Conservation (phyloP, 2,329 filamentous ascomycete species). For the Neonectria coccinea region DNA sequence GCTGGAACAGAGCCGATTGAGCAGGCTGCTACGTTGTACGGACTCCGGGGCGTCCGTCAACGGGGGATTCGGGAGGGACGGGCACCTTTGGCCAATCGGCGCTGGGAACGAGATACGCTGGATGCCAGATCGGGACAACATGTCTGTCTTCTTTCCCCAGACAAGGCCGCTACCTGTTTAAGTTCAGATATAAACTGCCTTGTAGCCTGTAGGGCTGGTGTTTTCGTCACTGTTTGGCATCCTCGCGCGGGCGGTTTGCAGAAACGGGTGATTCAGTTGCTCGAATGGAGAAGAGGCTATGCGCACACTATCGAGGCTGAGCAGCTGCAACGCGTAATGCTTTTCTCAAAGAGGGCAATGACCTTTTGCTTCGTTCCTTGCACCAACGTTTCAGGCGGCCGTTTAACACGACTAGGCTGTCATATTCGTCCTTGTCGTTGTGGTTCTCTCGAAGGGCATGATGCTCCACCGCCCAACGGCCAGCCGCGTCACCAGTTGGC, state of each 20-base stretch:
- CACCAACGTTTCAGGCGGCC: neutral
- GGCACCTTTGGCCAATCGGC: constrained; percentile 23
- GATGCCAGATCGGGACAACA: constrained; percentile 21
- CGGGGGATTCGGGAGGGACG: constrained; percentile 1
- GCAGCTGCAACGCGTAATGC: neutral
- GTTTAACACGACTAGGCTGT: neutral
- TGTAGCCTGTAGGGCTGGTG: constrained; percentile 11
- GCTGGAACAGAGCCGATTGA: neutral
- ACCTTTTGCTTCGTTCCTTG: neutral
- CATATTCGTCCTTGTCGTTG: neutral
- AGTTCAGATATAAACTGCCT: neutral
- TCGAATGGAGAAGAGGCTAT: neutral
- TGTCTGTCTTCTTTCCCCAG: neutral
- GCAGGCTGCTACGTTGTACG: neutral
- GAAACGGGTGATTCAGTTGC: neutral
- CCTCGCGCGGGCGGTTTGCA: neutral
- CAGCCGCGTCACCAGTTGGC: constrained; percentile 15
- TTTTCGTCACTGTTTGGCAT: neutral
- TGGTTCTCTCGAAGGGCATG: neutral
- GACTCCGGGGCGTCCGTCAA: too few species aligned
- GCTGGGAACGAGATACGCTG: constrained; percentile 16
- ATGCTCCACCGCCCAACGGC: neutral
- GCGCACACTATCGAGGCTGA: neutral
- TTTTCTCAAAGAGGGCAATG: neutral
- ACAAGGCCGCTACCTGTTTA: neutral